phyloP scores from a whole-genome alignment of 2,329 filamentous ascomycete species.

The Botrytis tulipae region DNA sequence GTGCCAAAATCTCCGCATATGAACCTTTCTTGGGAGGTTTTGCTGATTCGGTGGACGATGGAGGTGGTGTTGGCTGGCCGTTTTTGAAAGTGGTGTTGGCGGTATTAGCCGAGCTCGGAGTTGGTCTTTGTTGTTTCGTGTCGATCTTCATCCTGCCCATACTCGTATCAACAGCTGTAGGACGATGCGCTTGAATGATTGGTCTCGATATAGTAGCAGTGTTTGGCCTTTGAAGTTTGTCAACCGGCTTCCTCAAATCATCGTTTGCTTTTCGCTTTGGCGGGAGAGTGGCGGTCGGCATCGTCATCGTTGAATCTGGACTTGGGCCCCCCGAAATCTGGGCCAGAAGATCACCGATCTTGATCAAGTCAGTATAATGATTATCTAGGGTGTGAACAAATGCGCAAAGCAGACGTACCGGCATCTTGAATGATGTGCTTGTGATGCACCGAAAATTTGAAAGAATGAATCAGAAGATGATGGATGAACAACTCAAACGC shows the following conservation, averaged over 20 bases:
- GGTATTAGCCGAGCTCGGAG: slow-evolving; percentile 18
- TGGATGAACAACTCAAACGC: slow-evolving; percentile 25
- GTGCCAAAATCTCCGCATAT: slow-evolving; percentile 71
- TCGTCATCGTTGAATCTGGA: slow-evolving; percentile 31
- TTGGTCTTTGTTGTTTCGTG: slow-evolving; percentile 21
- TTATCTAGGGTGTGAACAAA: slow-evolving; percentile 18
- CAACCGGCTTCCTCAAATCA: slow-evolving; percentile 44
- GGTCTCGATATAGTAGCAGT: slow-evolving; percentile 32
- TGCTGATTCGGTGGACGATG: slow-evolving; percentile 24
- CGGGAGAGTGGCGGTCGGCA: slow-evolving; percentile 35
- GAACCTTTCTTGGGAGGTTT: slow-evolving; percentile 66
- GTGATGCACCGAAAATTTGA: slow-evolving; percentile 10
- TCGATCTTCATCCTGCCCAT: slow-evolving; percentile 30
- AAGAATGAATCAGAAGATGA: slow-evolving; percentile 11
- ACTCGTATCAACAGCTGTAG: slow-evolving; percentile 27
- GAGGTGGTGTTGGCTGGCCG: slow-evolving; percentile 33
- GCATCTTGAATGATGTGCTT: slow-evolving; percentile 29
- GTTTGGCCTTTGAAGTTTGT: slow-evolving; percentile 45
- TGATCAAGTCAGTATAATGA: slow-evolving; percentile 28
- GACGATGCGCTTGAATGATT: slow-evolving; percentile 22
- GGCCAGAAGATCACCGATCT: slow-evolving; percentile 59
- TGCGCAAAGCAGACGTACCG: slow-evolving; percentile 27
- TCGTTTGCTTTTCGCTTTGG: slow-evolving; percentile 59
- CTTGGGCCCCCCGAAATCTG: slow-evolving; percentile 56
- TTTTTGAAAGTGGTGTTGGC: slow-evolving; percentile 28